These are phyloP conservation scores for Yarrowia sp. DNA, from an alignment of 805 yeast genomes.

Conservation along the genomic window DNA sequence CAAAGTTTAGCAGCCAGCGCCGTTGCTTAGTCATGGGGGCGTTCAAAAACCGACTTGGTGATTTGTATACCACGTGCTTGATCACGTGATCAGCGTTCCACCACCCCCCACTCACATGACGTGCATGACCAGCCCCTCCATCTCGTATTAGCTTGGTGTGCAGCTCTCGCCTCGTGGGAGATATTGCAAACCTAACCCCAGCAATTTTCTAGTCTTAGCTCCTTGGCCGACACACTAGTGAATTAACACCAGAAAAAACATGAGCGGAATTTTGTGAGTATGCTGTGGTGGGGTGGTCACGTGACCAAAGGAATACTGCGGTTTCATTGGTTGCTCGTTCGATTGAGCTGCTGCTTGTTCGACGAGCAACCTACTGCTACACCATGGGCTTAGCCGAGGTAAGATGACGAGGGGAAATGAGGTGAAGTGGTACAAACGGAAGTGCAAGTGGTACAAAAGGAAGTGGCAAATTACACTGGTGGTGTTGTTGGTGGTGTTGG, in stretches of 20 bases:
- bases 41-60: too few species aligned
- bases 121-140: background rate
- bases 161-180: constrained; percentile 3
- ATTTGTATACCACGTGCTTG: background rate
- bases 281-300: background rate
- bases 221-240: constrained; percentile 13
- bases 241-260: background rate
- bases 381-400: too few species aligned
- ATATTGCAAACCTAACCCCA: constrained; percentile 12
- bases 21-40: too few species aligned
- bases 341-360: too few species aligned
- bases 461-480: too few species aligned
- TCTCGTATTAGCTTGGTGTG: constrained; percentile 19
- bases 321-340: background rate
- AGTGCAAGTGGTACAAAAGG: too few species aligned
- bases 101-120: background rate
- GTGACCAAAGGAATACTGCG: too few species aligned
- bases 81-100: background rate
- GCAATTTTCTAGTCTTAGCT: constrained; percentile 17
- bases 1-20: too few species aligned
- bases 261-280: constrained; percentile 26
- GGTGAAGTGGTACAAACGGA: too few species aligned
- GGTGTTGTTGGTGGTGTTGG: too few species aligned
- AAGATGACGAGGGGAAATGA: too few species aligned
- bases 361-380: background rate